Evolutionary conservation across 257 asterid species (phyloP), one percentile per base, ranked within the genome.

Genomic region (Solanum pimpinellifolium): DNA sequence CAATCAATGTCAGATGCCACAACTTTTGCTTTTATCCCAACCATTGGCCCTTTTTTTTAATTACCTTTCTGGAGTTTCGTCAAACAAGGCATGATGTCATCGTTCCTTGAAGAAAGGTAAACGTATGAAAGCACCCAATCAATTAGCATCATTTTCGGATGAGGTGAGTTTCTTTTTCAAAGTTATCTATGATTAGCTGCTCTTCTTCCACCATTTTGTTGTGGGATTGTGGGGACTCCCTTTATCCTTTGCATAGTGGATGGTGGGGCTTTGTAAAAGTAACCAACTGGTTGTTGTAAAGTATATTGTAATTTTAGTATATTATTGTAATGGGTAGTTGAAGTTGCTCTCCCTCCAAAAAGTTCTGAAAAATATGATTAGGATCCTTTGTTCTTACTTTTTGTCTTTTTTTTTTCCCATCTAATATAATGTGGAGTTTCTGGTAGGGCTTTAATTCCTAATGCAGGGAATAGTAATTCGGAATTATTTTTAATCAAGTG

Each of bases 201-300:
- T 74, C 76, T 29, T 88, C 87, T 82, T 47, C 33, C 18, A 6
- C 69, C 83, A 86, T 86, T 89, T 85, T 76, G 81, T 62, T 80
- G 93, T 90, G 93, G 92, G 90, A 87, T 90, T 75, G 91, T 89
- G 91, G 92, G 93, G 92, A 87, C 88, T 80, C 69, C 23, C 44
- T 11, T 69, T 41, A 15, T 86, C 31, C 80, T 91, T 89, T 88
- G 86, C 86, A 62, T 83, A 41, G 85, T 87, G 92, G 92, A 86
- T 83, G 42, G 90, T 85, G 87, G 90, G 89, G 60, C 84, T 44
- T 11, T 86, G 87, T 84, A 75, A 85, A 87, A 87, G 86, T 60
- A 78, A 62, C 85, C 77, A 59, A 59, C 60, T 72, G 87, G 85
- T 87, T 18, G 72, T 80, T 88, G 90, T 92, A 60, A 86, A 52